These are phyloP conservation scores for Voacanga thouarsii DNA, from an alignment of 257 asterid species.

Conservation along the genomic window DNA sequence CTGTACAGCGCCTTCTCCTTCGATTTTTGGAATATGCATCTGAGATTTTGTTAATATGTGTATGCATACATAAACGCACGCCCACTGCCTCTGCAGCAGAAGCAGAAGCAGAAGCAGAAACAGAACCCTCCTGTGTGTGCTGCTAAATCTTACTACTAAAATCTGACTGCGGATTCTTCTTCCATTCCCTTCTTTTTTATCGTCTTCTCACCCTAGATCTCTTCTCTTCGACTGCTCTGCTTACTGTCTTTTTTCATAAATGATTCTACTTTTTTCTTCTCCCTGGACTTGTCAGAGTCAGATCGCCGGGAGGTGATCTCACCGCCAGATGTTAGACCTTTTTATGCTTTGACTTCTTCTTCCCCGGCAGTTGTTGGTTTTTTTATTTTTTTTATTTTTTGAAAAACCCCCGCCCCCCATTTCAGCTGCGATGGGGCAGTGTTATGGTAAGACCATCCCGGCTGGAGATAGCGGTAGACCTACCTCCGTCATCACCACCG, in stretches of 20 bases:
- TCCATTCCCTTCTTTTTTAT: not conserved
- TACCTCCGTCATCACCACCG: conserved; percentile 23
- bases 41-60: not conserved
- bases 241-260: not conserved
- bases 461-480: conserved; percentile 45
- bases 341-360: not conserved
- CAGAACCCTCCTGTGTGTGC: not conserved
- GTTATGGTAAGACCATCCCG: conserved; percentile 88
- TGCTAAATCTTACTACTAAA: not conserved
- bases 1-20: not conserved
- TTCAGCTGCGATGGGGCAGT: conserved; percentile 66
- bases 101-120: too few species aligned
- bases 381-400: too few species aligned
- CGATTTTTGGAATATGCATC: not conserved
- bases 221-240: not conserved
- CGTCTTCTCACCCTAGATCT: not conserved
- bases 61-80: not conserved
- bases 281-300: not conserved
- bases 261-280: not conserved
- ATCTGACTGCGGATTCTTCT: not conserved
- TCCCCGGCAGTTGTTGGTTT: too few species aligned
- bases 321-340: not conserved
- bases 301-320: not conserved
- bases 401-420: not conserved
- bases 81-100: not conserved